phyloP scores from a whole-genome alignment of 192 early-diverging fungal genomes.

The Backusella morwellensis region DNA sequence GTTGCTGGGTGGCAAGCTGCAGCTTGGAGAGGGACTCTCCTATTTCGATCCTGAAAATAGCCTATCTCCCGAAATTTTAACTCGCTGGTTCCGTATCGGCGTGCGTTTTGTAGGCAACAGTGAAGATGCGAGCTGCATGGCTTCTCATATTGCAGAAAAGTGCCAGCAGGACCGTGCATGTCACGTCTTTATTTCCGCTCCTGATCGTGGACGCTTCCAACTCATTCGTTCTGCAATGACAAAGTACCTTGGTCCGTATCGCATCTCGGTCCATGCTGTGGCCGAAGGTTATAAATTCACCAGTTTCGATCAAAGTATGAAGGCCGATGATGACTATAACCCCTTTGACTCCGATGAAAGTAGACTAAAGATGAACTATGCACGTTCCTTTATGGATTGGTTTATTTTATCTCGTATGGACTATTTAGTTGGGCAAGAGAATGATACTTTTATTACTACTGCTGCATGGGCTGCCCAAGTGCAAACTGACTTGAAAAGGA shows the following conservation, averaged over 20 bases:
- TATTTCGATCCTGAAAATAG: constrained; percentile 13
- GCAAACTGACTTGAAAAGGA: constrained; percentile 4
- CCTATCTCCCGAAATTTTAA: neutral
- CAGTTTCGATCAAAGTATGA: neutral
- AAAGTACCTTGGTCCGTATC: neutral
- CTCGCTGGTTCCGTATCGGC: constrained; percentile 20
- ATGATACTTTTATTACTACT: constrained; percentile 22
- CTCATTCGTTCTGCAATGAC: neutral
- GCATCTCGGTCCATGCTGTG: constrained; percentile 15
- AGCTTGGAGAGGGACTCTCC: constrained; percentile 10
- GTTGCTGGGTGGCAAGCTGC: constrained; percentile 21
- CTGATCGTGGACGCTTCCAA: neutral
- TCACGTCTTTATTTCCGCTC: constrained; percentile 21
- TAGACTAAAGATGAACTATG: constrained; percentile 20
- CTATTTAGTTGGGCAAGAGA: constrained; percentile 16
- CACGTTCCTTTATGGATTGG: constrained; percentile 33
- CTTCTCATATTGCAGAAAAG: neutral
- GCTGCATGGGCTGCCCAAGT: constrained; percentile 36
- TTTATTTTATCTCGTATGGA: constrained; percentile 34
- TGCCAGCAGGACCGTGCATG: constrained; percentile 10
- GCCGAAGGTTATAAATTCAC: neutral
- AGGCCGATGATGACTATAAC: neutral
- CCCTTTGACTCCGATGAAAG: constrained; percentile 2
- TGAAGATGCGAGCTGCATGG: neutral
- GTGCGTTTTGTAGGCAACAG: neutral